These are phyloP conservation scores for Talinum fruticosum DNA, from an alignment of 148 eudicot genomes.

Conservation along the genomic window DNA sequence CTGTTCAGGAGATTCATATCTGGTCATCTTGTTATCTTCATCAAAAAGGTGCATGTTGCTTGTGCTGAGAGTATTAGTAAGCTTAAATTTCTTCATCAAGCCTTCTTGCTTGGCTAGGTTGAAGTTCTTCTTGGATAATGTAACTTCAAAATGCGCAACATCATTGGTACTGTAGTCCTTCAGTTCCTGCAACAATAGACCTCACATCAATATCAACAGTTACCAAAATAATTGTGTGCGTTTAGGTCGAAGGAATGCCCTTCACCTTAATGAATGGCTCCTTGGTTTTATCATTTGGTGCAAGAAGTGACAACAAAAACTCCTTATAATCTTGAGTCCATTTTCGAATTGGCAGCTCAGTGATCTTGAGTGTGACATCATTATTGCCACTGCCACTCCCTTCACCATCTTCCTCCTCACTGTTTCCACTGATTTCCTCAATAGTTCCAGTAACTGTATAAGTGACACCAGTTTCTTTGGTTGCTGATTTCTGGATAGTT, in stretches of 20 bases:
- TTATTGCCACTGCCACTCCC: slow-evolving; percentile 7
- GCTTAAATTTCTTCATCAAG: slow-evolving; percentile 85
- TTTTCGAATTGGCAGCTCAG: slow-evolving; percentile 72
- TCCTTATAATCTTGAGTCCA: slow-evolving; percentile 93
- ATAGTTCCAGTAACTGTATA: slow-evolving; percentile 65
- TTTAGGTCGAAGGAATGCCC: neutral
- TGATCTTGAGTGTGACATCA: slow-evolving; percentile 46
- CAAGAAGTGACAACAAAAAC: slow-evolving; percentile 48
- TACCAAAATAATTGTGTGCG: too few relatives aligned
- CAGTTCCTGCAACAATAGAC: slow-evolving; percentile 44
- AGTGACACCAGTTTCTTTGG: slow-evolving; percentile 53
- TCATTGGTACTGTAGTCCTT: slow-evolving; percentile 46
- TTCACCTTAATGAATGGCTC: slow-evolving; percentile 57
- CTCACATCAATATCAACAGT: neutral
- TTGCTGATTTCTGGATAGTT: slow-evolving; percentile 52
- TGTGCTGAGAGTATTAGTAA: slow-evolving; percentile 69
- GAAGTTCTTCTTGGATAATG: slow-evolving; percentile 46
- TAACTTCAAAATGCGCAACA: slow-evolving; percentile 43
- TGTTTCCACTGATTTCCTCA: slow-evolving; percentile 49
- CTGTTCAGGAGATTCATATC: slow-evolving; percentile 78
- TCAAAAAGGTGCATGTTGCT: slow-evolving; percentile 97
- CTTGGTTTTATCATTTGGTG: slow-evolving; percentile 51
- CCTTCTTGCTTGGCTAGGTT: slow-evolving; percentile 70
- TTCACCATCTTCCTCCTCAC: slow-evolving; percentile 4
- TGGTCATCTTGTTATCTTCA: slow-evolving; percentile 66